Conservation (phyloP, 306 rosid genomes). For the Cicer yamashitae region DNA sequence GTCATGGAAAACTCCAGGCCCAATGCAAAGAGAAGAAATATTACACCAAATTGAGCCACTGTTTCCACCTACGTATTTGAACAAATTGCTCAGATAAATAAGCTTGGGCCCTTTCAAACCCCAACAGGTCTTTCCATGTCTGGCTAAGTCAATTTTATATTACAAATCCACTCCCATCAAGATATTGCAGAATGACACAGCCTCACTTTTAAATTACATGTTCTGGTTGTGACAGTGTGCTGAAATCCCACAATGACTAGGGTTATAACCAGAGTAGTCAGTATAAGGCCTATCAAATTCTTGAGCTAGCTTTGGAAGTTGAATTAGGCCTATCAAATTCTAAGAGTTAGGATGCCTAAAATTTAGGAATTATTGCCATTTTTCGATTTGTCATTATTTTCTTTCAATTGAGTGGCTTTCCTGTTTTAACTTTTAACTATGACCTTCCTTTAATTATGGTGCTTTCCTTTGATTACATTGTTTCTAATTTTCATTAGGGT, state of each 20-base stretch:
- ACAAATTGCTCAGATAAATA: conserved; percentile 17
- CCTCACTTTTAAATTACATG: neutral
- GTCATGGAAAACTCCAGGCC: conserved; percentile 88
- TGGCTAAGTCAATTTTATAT: neutral
- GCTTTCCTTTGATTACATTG: conserved; percentile 9
- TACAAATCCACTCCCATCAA: neutral
- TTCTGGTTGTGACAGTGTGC: neutral
- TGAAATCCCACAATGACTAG: neutral
- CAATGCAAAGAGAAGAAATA: conserved; percentile 95
- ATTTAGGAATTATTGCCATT: neutral
- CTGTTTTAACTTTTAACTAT: conserved; percentile 1
- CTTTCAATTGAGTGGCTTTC: conserved; percentile 15
- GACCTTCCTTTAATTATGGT: neutral
- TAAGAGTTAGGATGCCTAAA: neutral
- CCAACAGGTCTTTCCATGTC: conserved; percentile 3
- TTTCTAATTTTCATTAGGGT: conserved; percentile 8
- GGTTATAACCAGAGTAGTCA: neutral
- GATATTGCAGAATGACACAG: conserved; percentile 13
- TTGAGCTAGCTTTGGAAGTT: neutral
- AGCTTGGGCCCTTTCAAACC: neutral
- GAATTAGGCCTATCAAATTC: neutral
- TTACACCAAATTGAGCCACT: conserved; percentile 99
- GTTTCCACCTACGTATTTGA: conserved; percentile 85
- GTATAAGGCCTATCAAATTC: too few relatives aligned
- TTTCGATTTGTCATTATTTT: too few relatives aligned